Conservation (phyloP, 2,329 filamentous ascomycete species). For the Penicillium janthinellum region DNA sequence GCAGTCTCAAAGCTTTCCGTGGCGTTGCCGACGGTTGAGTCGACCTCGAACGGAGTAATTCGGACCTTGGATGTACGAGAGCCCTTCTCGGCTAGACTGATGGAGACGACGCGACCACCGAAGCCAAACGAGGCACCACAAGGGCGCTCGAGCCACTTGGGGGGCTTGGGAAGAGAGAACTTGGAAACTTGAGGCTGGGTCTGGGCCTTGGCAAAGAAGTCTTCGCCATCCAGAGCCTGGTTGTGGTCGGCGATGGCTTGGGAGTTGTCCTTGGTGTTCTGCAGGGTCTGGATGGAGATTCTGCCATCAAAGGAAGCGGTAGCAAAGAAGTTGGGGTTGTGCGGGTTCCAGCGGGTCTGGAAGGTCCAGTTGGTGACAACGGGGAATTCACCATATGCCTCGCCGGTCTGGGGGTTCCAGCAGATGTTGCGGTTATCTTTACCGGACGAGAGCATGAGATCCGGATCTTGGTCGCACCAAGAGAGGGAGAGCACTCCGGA, state of each 20-base stretch:
- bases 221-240: slow-evolving; percentile 78
- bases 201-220: slow-evolving; percentile 94
- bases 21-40: slow-evolving; percentile 78
- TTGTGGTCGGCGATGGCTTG: slow-evolving; percentile 66
- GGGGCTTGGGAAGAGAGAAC: slow-evolving; percentile 82
- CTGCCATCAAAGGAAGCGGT: slow-evolving; percentile 98
- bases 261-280: slow-evolving; percentile 79
- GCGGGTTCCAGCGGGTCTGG: slow-evolving; percentile 88
- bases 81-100: slow-evolving; percentile 59
- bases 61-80: slow-evolving; percentile 74
- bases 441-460: slow-evolving; percentile 86
- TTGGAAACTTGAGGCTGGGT: slow-evolving; percentile 86
- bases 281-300: slow-evolving; percentile 88
- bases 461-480: slow-evolving; percentile 90
- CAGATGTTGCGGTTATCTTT: slow-evolving; percentile 95
- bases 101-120: slow-evolving; percentile 87
- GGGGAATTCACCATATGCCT: slow-evolving; percentile 86
- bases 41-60: slow-evolving; percentile 86
- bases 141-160: slow-evolving; percentile 86
- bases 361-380: slow-evolving; percentile 99
- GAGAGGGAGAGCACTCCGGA: slow-evolving; percentile 90
- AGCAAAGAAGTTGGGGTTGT: slow-evolving; percentile 87
- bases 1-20: slow-evolving; percentile 86
- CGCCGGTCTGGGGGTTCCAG: slow-evolving; percentile 93
- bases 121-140: slow-evolving; percentile 90